A percentile compares a stretch with the other conserved stretches of the same genome.
phyloP scores from a whole-genome alignment of 345 rosid genomes.

The Boechera stricta region DNA sequence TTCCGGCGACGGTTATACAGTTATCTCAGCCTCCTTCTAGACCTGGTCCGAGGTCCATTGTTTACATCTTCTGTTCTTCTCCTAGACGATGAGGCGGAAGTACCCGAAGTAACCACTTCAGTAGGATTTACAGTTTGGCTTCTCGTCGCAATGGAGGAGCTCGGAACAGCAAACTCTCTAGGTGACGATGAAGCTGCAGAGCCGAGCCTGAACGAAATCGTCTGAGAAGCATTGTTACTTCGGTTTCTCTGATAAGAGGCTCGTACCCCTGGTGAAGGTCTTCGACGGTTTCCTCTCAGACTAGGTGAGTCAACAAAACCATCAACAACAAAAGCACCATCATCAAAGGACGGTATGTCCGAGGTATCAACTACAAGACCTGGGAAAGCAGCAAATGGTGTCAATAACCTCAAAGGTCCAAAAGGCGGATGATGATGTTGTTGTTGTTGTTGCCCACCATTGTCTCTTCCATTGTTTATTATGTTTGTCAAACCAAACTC shows the following conservation, averaged over 20 bases:
- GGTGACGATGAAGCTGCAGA: conserved; percentile 26
- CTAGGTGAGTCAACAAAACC: conserved; percentile 45
- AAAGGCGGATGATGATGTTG: conserved; percentile 23
- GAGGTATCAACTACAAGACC: conserved; percentile 54
- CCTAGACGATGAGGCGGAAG: conserved; percentile 55
- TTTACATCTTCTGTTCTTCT: conserved; percentile 52
- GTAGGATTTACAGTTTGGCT: conserved; percentile 47
- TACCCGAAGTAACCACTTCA: conserved; percentile 47
- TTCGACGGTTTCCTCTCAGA: conserved; percentile 44
- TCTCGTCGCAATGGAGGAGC: conserved; percentile 24
- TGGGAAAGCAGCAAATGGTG: conserved; percentile 47
- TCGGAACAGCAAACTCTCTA: conserved; percentile 33
- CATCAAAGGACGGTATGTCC: conserved; percentile 31
- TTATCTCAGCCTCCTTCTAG: conserved; percentile 59
- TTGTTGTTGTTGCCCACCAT: conserved; percentile 14
- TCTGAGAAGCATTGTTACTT: conserved; percentile 37
- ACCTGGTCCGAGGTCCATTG: conserved; percentile 53
- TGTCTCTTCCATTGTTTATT: conserved; percentile 32
- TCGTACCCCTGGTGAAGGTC: conserved; percentile 36
- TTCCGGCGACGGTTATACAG: not conserved
- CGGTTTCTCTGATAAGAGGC: conserved; percentile 31
- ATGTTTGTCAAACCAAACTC: conserved; percentile 40
- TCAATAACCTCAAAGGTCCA: conserved; percentile 43
- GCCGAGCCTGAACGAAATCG: conserved; percentile 26
- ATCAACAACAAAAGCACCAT: conserved; percentile 46